A percentile compares a stretch with the other conserved stretches of the same genome.
These are phyloP conservation scores for Sclerotinia subarctica DNA, from an alignment of 2,329 filamentous ascomycete species.

Conservation along the genomic window DNA sequence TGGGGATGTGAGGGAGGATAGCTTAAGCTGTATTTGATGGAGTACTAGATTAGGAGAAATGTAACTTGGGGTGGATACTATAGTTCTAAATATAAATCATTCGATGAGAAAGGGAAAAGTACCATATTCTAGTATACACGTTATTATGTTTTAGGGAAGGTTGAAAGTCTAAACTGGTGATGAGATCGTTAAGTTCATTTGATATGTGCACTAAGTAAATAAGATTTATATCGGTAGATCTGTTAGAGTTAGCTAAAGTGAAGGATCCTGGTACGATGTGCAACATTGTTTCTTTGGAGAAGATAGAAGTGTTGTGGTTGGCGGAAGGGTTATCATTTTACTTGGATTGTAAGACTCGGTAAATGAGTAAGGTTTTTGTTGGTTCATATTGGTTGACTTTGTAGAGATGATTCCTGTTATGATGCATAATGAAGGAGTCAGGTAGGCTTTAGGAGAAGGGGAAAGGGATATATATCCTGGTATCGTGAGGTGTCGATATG, in stretches of 20 bases:
- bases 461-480: neutral
- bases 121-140: neutral
- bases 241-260: neutral
- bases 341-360: too few relatives aligned
- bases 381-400: neutral
- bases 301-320: neutral
- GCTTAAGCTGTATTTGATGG: neutral
- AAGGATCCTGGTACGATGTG: neutral
- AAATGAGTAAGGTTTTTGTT: neutral
- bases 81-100: too few relatives aligned
- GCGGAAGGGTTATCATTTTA: too few relatives aligned
- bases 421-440: neutral
- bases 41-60: neutral
- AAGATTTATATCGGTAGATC: neutral
- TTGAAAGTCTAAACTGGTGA: rapidly evolving
- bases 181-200: neutral
- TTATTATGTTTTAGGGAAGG: neutral
- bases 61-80: too few relatives aligned
- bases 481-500: neutral
- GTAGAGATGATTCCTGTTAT: neutral
- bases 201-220: neutral
- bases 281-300: neutral
- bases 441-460: neutral
- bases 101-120: neutral
- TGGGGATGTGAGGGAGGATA: neutral